Percentiles rank a stretch among this genome's conserved stretches.
phyloP scores from a whole-genome alignment of 140 eudicot species.

The Bidens hawaiensis region DNA sequence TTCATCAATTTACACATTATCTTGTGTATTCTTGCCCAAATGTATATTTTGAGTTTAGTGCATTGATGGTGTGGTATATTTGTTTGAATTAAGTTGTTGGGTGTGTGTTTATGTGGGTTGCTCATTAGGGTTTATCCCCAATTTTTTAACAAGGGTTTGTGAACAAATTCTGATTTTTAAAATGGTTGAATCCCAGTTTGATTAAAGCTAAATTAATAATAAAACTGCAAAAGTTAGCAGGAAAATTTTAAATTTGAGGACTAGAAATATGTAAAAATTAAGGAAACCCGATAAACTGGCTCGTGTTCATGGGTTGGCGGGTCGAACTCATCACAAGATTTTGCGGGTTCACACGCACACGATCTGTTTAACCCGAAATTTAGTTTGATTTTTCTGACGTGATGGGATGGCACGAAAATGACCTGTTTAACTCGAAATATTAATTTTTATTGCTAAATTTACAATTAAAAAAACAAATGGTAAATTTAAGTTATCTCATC shows the following conservation, averaged over 20 bases:
- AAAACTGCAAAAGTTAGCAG: not conserved
- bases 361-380: not conserved
- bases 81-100: not conserved
- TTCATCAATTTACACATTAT: not conserved
- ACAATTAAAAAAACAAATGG: no score
- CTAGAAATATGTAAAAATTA: not conserved
- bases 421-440: no score
- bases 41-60: conserved; percentile 3
- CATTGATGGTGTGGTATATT: conserved; percentile 4
- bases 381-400: not conserved
- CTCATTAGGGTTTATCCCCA: not conserved
- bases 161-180: not conserved
- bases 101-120: not conserved
- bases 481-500: no score
- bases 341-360: not conserved
- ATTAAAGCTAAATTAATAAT: not conserved
- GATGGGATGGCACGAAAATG: not conserved
- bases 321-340: not conserved
- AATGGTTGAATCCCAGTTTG: not conserved
- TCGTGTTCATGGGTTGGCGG: not conserved
- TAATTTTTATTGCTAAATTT: no score
- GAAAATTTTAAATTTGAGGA: not conserved
- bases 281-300: no score
- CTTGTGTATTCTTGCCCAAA: not conserved
- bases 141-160: not conserved